phyloP scores from a whole-genome alignment of 2,329 filamentous ascomycete species.

The Leptographium radiaticola region DNA sequence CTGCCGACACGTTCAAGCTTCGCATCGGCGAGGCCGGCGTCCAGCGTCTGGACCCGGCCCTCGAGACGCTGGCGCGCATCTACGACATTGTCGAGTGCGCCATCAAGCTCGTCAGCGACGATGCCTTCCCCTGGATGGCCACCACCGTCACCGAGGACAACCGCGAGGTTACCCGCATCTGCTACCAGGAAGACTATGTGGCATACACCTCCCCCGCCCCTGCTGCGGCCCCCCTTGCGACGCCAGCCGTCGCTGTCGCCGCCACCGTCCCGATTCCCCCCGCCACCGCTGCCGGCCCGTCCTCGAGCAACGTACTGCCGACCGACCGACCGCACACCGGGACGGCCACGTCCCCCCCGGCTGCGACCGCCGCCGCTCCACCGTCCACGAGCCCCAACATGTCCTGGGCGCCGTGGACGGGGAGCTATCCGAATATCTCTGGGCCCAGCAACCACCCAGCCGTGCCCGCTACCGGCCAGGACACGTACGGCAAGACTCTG shows the following conservation, averaged over 20 bases:
- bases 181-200: constrained; percentile 5
- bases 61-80: constrained; percentile 11
- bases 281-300: not conserved
- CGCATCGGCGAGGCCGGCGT: constrained; percentile 9
- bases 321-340: no score
- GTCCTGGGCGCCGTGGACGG: not conserved
- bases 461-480: not conserved
- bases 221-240: not conserved
- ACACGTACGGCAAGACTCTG: not conserved
- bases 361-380: not conserved
- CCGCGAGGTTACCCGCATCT: constrained; percentile 6
- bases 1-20: constrained; percentile 6
- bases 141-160: constrained; percentile 2
- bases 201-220: not conserved
- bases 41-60: constrained; percentile 1
- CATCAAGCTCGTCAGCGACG: constrained; percentile 8
- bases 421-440: not conserved
- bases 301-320: no score
- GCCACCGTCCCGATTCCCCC: not conserved
- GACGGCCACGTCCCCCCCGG: not conserved
- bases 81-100: constrained; percentile 13
- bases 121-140: constrained; percentile 9
- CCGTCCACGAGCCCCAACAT: not conserved
- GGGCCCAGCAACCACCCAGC: not conserved
- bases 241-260: not conserved